A percentile compares a stretch with the other conserved stretches of the same genome.
Conservation (phyloP, 1,284 basidiomycete species). For the Phlebopus sp. region DNA sequence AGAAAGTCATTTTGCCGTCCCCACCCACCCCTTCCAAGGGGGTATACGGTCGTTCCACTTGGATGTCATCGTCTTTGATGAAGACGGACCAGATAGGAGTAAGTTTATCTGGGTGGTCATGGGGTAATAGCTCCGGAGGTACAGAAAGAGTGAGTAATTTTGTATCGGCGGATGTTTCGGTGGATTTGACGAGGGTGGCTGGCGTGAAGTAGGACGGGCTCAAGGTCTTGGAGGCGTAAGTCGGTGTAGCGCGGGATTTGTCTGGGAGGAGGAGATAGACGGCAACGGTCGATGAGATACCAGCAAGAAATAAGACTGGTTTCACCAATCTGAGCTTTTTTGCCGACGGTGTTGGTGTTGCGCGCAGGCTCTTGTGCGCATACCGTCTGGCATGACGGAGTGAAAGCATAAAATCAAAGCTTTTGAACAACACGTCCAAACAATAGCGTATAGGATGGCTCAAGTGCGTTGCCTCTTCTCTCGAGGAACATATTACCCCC, state of each 20-base stretch:
- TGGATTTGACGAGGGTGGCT: conserved; percentile 53
- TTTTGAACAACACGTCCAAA: conserved; percentile 26
- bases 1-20: conserved; percentile 62
- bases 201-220: conserved; percentile 63
- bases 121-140: conserved; percentile 43
- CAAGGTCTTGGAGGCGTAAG: conserved; percentile 36
- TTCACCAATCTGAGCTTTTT: not conserved
- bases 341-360: not conserved
- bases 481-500: conserved; percentile 3
- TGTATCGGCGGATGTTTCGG: conserved; percentile 49
- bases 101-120: conserved; percentile 17
- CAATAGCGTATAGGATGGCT: conserved; percentile 2
- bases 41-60: conserved; percentile 86
- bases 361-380: not conserved
- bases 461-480: not conserved
- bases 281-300: conserved; percentile 38
- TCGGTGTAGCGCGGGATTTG: conserved; percentile 39
- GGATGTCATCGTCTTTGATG: conserved; percentile 83
- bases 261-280: conserved; percentile 52
- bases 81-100: conserved; percentile 71
- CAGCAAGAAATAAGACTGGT: conserved; percentile 17
- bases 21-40: conserved; percentile 68
- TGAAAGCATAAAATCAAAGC: conserved; percentile 22
- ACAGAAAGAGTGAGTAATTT: conserved; percentile 63
- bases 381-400: not conserved